These are phyloP conservation scores for Colletotrichum sp. DNA, from an alignment of 2,329 filamentous ascomycete genomes.

Conservation along the genomic window DNA sequence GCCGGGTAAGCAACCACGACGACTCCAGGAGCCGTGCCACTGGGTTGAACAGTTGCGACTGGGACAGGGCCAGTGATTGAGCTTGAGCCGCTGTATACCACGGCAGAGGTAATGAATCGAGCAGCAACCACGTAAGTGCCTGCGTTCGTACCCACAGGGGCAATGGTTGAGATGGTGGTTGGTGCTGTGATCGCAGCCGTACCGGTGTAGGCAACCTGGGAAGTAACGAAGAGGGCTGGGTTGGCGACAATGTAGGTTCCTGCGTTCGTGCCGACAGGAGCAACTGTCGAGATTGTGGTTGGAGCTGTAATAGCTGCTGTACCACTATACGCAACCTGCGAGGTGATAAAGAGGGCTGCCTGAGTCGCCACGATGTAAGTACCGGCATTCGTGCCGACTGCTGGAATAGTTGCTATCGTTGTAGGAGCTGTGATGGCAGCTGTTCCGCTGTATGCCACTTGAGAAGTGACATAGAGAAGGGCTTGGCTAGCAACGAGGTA, in stretches of 20 bases:
- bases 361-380: slow-evolving; percentile 6
- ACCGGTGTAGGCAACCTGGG: not conserved
- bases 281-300: slow-evolving; percentile 1
- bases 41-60: slow-evolving; percentile 2
- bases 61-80: not conserved
- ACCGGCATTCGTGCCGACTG: not conserved
- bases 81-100: not conserved
- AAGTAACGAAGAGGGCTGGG: not conserved
- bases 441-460: not conserved
- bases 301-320: not conserved
- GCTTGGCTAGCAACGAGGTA: too few relatives aligned
- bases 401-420: slow-evolving; percentile 1
- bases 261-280: not conserved
- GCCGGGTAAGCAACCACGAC: slow-evolving; percentile 7
- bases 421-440: not conserved
- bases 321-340: not conserved
- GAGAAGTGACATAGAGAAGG: not conserved
- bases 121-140: slow-evolving; percentile 9
- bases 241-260: slow-evolving; percentile 13
- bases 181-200: slow-evolving; percentile 3
- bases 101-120: not conserved
- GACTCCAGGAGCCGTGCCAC: slow-evolving; percentile 4
- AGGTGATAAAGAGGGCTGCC: not conserved
- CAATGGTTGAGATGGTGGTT: not conserved
- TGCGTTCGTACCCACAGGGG: not conserved